Conservation (phyloP, 2,329 filamentous ascomycete species). For the Fusarium marasasianum region DNA sequence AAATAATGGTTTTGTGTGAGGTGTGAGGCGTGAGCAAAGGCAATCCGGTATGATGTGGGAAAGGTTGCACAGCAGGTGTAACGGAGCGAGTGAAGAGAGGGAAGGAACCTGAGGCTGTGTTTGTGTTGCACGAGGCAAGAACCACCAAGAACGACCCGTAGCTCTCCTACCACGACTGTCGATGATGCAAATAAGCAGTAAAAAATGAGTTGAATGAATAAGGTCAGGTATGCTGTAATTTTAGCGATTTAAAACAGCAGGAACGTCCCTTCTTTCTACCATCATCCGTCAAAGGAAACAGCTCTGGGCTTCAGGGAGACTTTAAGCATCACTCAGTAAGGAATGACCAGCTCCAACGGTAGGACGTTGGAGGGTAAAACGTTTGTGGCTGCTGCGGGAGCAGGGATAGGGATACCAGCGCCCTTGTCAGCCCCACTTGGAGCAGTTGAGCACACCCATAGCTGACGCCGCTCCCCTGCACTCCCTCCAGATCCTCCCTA, state of each 20-base stretch:
- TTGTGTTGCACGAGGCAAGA: conserved; percentile 35
- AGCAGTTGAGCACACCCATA: conserved; percentile 21
- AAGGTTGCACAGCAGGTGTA: conserved; percentile 35
- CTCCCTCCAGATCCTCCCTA: conserved; percentile 10
- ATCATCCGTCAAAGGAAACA: conserved; percentile 7
- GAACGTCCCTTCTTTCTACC: conserved; percentile 8
- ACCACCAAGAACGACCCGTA: conserved; percentile 15
- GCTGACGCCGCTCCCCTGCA: conserved; percentile 15
- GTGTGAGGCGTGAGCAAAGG: conserved; percentile 35
- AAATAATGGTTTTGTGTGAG: conserved; percentile 24
- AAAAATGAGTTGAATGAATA: conserved; percentile 1
- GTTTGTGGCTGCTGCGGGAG: conserved; percentile 38
- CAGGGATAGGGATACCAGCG: conserved; percentile 41
- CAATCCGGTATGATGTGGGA: background rate
- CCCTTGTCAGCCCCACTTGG: conserved; percentile 27
- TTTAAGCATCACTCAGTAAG: conserved; percentile 36
- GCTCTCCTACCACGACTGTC: conserved; percentile 10
- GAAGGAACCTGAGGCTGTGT: conserved; percentile 17
- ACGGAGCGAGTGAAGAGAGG: conserved; percentile 24
- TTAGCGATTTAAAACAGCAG: background rate
- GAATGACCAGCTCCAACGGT: conserved; percentile 36
- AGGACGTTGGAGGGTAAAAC: conserved; percentile 38
- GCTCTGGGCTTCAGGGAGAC: conserved; percentile 36
- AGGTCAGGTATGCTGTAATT: conserved; percentile 16
- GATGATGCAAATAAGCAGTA: background rate